Conservation (phyloP, 2,329 filamentous ascomycete genomes). For the Claviceps arundinis region DNA sequence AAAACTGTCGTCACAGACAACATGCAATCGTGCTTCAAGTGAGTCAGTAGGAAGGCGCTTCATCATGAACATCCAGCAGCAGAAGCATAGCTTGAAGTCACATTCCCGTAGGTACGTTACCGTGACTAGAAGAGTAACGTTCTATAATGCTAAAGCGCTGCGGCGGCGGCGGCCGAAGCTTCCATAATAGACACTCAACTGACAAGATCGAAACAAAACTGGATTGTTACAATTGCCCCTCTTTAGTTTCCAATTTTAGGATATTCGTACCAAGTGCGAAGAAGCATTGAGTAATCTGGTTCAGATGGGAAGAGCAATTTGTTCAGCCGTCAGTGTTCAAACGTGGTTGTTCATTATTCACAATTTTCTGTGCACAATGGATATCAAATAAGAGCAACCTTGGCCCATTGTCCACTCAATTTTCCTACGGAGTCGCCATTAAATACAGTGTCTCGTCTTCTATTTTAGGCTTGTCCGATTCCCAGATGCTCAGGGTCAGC, state of each 20-base stretch:
- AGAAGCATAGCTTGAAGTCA: no score
- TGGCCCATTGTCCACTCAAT: background rate
- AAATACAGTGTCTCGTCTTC: background rate
- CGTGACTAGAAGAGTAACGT: no score
- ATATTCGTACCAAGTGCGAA: background rate
- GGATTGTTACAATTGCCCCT: background rate
- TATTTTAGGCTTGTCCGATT: conserved; percentile 28
- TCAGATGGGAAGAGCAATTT: background rate
- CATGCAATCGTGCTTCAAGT: no score
- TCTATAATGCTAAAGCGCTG: no score
- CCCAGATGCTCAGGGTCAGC: conserved; percentile 46
- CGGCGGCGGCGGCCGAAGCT: no score
- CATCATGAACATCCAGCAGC: no score
- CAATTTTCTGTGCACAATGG: background rate
- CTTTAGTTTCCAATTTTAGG: background rate
- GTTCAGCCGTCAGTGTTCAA: background rate
- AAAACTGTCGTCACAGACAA: no score
- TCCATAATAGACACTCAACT: no score
- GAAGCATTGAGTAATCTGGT: background rate
- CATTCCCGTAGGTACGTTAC: no score
- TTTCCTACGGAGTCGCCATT: background rate
- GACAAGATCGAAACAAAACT: no score
- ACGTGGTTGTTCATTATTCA: background rate
- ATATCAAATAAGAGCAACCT: background rate
- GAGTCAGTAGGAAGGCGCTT: no score